Evolutionary conservation across 1,139 yeast species (phyloP).

Genomic region (Scheffersomyces illinoinensis): DNA sequence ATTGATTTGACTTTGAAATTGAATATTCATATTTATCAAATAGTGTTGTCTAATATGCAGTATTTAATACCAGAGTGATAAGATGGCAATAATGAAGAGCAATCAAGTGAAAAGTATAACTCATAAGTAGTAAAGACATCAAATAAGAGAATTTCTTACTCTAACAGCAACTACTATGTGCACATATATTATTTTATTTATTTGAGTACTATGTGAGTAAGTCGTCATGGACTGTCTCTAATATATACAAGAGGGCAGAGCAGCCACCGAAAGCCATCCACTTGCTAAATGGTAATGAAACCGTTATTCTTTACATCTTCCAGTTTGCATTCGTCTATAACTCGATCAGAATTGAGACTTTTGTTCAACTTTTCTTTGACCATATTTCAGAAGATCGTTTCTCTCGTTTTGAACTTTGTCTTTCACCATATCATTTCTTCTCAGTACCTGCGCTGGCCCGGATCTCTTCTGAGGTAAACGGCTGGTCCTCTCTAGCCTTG

Average conservation of each 20-base stretch:
- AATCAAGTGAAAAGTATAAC: background rate
- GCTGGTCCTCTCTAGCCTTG: slow-evolving; percentile 89
- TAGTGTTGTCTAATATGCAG: background rate
- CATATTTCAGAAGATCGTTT: background rate
- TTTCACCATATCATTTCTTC: slow-evolving; percentile 1
- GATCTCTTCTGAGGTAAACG: slow-evolving; percentile 52
- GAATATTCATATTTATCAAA: background rate
- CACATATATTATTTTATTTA: too few relatives aligned
- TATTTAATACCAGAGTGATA: background rate
- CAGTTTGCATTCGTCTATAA: background rate
- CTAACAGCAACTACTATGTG: background rate
- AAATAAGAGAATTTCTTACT: background rate
- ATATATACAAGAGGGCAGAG: background rate
- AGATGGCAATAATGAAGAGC: background rate
- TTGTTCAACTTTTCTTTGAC: background rate
- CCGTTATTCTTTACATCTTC: background rate
- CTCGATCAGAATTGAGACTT: background rate
- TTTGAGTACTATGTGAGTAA: background rate
- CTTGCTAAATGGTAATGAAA: background rate
- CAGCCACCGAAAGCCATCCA: background rate
- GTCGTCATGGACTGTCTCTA: background rate
- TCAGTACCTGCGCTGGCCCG: slow-evolving; percentile 19
- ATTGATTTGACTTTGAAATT: background rate
- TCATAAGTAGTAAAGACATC: background rate
- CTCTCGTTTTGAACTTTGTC: background rate